phyloP scores from a whole-genome alignment of 2,329 filamentous ascomycete genomes.

The Zymoseptoria pseudotritici region DNA sequence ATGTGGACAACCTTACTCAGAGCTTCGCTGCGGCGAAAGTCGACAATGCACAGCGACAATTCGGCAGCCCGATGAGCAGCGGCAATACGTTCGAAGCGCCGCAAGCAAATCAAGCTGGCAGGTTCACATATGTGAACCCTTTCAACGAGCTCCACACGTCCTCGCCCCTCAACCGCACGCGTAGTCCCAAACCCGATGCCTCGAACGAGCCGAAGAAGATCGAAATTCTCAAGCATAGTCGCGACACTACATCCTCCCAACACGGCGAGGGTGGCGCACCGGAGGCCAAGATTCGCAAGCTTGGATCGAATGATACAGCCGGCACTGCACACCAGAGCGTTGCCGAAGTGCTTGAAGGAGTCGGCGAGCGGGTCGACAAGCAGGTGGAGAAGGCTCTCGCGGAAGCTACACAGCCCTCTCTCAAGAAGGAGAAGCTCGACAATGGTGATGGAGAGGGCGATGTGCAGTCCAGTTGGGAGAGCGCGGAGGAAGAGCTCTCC shows the following conservation, averaged over 20 bases:
- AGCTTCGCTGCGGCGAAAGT: conserved; percentile 39
- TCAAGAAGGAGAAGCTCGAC: conserved; percentile 48
- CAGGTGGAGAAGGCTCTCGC: conserved; percentile 60
- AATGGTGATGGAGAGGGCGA: conserved; percentile 53
- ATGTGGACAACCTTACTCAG: conserved; percentile 38
- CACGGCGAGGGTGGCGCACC: conserved; percentile 23
- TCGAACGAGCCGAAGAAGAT: conserved; percentile 29
- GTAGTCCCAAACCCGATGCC: conserved; percentile 42
- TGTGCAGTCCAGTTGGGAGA: conserved; percentile 65
- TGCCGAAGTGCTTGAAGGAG: conserved; percentile 58
- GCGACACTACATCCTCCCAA: conserved; percentile 31
- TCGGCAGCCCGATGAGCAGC: conserved; percentile 23
- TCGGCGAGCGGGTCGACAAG: conserved; percentile 54
- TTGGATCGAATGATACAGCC: conserved; percentile 15
- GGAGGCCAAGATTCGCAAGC: conserved; percentile 32
- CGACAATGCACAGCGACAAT: conserved; percentile 29
- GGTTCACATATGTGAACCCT: conserved; percentile 66
- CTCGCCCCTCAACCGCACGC: conserved; percentile 53
- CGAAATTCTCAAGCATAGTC: conserved; percentile 40
- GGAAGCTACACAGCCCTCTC: conserved; percentile 31
- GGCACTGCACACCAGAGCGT: conserved; percentile 51
- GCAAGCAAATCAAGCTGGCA: conserved; percentile 33
- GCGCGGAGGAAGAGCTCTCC: conserved; percentile 63
- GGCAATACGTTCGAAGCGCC: conserved; percentile 34
- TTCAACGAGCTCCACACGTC: conserved; percentile 63